Evolutionary conservation across 805 yeast genomes (phyloP), one percentile per base, ranked within the genome.

Genomic region (Wickerhamomyces ciferrii): DNA sequence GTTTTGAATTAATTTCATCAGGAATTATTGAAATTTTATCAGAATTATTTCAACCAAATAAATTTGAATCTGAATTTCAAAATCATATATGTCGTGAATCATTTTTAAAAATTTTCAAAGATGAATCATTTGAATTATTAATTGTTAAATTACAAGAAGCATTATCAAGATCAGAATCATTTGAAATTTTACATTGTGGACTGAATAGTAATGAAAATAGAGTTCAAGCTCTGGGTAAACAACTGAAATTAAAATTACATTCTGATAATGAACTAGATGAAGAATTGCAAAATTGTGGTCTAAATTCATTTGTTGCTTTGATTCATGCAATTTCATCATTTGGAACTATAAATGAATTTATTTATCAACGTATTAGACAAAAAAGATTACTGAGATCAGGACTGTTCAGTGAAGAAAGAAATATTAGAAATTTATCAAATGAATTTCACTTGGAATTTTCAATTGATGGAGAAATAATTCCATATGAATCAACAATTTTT

Each of bases 1-100:
- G 91, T 48, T 87, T 81, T 65, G 96, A 89, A 59, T 67, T 90
- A 31, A 71, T 82, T 6, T 74, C 84, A 2, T 84, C 90, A 2
- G 90, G 90, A 0, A 61, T 87, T 7, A 71, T 84, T 8, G 68
- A 70, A 6, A 55, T 70, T 1, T 59, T 84, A 25, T 54, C 69
- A 4, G 21, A 47, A 1, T 45, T 71, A 2, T 75, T 80, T 41
- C 42, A 50, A 17, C 46, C 62, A 39, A 48, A 55, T 5, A 52
- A 35, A 14, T 52, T 17, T 7, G 35, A 31, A 14, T 18, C 51
- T 39, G 61, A 62, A 1, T 51, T 50, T 15, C 62, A 60, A 24
- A 65, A 60, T 19, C 57, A 68, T n/a, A 58, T 57, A 15, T 69
- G 79, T 35, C 63, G 68, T 50, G 56, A 53, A 20, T 67, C 82